phyloP scores from a whole-genome alignment of 116 monocot species.

The Thalassia testudinum region DNA sequence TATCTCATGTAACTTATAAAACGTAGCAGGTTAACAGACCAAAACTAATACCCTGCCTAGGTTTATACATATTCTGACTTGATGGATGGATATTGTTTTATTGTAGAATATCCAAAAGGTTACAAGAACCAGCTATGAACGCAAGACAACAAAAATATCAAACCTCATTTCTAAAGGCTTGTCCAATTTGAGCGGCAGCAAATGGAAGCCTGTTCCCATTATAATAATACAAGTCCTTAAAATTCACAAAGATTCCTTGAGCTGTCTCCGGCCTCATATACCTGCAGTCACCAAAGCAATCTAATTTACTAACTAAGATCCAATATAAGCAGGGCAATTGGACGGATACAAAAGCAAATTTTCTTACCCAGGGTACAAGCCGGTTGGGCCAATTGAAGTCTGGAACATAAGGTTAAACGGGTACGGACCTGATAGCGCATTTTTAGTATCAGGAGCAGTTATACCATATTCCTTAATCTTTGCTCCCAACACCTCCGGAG shows the following conservation, averaged over 20 bases:
- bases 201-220: conserved; percentile 32
- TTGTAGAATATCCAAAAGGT: not conserved
- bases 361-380: conserved; percentile 56
- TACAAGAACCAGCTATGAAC: not conserved
- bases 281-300: conserved; percentile 14
- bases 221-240: conserved; percentile 49
- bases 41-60: too few relatives aligned
- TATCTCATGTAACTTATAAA: too few relatives aligned
- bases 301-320: not conserved
- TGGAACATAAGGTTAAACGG: conserved; percentile 98
- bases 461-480: conserved; percentile 86
- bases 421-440: conserved; percentile 75
- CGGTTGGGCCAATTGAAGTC: conserved; percentile 82
- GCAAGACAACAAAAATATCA: not conserved
- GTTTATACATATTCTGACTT: too few relatives aligned
- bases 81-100: too few relatives aligned
- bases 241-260: conserved; percentile 95
- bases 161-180: conserved; percentile 95
- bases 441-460: conserved; percentile 73
- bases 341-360: too few relatives aligned
- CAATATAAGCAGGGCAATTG: not conserved
- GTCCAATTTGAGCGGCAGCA: conserved; percentile 92
- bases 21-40: too few relatives aligned
- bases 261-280: conserved; percentile 98
- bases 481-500: conserved; percentile 53